Evolutionary conservation across 75 land plant species (phyloP), one percentile per base, ranked within the genome.

Genomic region (Pinus tabuliformis): DNA sequence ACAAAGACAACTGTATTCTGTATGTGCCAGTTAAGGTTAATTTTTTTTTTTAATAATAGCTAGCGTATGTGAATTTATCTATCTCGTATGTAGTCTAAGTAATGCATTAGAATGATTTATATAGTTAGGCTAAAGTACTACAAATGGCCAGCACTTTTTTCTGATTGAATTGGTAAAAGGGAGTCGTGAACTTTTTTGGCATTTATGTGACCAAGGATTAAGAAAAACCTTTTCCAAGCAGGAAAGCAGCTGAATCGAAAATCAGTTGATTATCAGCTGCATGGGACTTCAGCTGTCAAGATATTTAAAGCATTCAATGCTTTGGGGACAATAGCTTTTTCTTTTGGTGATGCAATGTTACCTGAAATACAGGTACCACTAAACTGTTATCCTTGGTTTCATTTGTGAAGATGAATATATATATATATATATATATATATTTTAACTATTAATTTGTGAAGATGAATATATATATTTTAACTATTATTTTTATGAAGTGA

Each of bases 301-400:
- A 58, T 74, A 26, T 90, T 88, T 65, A 83, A 61, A 52, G 85
- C 86, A 45, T 85, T 90, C 56, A 72, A 74, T 68, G 92, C 92
- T 30, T 75, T 90, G 20, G 92, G 92, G 21, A 79, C 86, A 57
- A 83, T 90, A 73, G 92, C 92, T 26, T 87, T 85, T 76, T 90
- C 92, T 18, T 90, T 90, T 78, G 92, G 92, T 77, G 90, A 87
- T 83, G 89, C 90, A 61, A 87, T 90, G 92, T 83, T 90, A 56
- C 92, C 90, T 16, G 92, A 90, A 75, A 90, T 88, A 73, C 92
- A 90, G 88, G 91, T 81, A 52, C 16, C 30, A 37, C 1, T 63
- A 21, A 15, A 62, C 63, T 62, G 11, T 45, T 78, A n/a, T 76
- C 73, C 49, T 37, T 16, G 16, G 71, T 64, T 12, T 30, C 42